Percentiles rank a stretch among this genome's conserved stretches.
Conservation (phyloP, 1,139 yeast genomes). For the Candida tropicalis region DNA sequence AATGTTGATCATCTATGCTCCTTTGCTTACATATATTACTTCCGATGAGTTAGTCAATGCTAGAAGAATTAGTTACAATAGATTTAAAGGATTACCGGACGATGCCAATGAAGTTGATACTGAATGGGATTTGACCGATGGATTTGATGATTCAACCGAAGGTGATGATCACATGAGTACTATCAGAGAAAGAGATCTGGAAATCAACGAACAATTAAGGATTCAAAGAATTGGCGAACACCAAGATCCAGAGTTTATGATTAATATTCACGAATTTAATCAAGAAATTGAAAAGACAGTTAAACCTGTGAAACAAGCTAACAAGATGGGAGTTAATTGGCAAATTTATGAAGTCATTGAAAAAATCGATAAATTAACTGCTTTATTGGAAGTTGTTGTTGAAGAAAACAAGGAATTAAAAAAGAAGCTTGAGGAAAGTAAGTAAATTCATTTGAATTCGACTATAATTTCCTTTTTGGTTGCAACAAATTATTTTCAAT, state of each 20-base stretch:
- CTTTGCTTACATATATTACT: slow-evolving; percentile 63
- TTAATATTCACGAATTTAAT: slow-evolving; percentile 52
- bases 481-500: neutral
- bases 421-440: slow-evolving; percentile 16
- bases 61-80: slow-evolving; percentile 69
- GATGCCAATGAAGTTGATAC: slow-evolving; percentile 77
- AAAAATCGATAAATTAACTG: slow-evolving; percentile 48
- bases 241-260: slow-evolving; percentile 71
- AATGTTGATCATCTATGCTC: slow-evolving; percentile 70
- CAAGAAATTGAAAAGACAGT: slow-evolving; percentile 46
- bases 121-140: slow-evolving; percentile 85
- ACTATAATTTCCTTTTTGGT: neutral
- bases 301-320: slow-evolving; percentile 62
- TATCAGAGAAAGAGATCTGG: slow-evolving; percentile 41
- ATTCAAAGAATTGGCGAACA: slow-evolving; percentile 63
- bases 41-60: slow-evolving; percentile 67
- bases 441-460: neutral
- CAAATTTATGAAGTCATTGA: slow-evolving; percentile 59
- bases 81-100: slow-evolving; percentile 65
- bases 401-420: slow-evolving; percentile 45
- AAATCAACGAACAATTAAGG: slow-evolving; percentile 41
- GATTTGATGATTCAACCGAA: slow-evolving; percentile 50
- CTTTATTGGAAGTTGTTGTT: slow-evolving; percentile 43
- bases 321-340: slow-evolving; percentile 63
- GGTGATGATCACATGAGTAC: slow-evolving; percentile 26